Evolutionary conservation across 2,329 filamentous ascomycete species (phyloP), one percentile per base, ranked within the genome.

Genomic region (Fusarium sp.): DNA sequence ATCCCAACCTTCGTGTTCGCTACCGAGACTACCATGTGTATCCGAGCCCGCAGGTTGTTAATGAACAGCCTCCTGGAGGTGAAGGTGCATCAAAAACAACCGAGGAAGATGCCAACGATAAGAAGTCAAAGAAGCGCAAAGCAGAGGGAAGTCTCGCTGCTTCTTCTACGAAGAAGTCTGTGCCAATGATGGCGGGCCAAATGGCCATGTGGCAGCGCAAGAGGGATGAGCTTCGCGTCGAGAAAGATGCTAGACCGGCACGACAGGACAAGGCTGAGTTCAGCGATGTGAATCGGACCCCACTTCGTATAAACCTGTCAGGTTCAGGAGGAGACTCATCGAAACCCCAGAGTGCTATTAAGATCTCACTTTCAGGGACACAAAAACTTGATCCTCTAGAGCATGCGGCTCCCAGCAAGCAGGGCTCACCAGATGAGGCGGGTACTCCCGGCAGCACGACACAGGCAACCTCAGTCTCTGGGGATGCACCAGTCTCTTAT

Each of bases 11-110:
- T 64, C 90, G 90, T 67, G 86, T 95, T 46, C 91, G 91, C 77
- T 96, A 96, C 80, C 94, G 93, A 88, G 93, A 95, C 76, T 87
- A 91, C 58, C 89, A 91, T 30, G 91, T 91, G 4, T 96, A 94
- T 77, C 91, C 90, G 3, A 93, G 87, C 49, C 89, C 93, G 74
- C 83, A 90, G 42, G 82, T 89, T 4, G 85, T 94, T 8, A 88
- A 89, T n/a, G 80, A 85, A 7, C 84, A 86, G 23, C 85, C 87
- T 19, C 83, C 86, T 0, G 82, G 78, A 11, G 71, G 64, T 1
- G 77, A 82, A 60, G 82, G 82, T 33, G 62, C 76, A 21, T 56
- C 66, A 38, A 79, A 78, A 53, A 23, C 58, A 56, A 40, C 59
- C 6, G 73, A 71, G 11, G 76, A 79, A 23, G 81, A 82, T 52